phyloP scores from a whole-genome alignment of 1,139 yeast genomes.

The Saccharomyces hybrid region DNA sequence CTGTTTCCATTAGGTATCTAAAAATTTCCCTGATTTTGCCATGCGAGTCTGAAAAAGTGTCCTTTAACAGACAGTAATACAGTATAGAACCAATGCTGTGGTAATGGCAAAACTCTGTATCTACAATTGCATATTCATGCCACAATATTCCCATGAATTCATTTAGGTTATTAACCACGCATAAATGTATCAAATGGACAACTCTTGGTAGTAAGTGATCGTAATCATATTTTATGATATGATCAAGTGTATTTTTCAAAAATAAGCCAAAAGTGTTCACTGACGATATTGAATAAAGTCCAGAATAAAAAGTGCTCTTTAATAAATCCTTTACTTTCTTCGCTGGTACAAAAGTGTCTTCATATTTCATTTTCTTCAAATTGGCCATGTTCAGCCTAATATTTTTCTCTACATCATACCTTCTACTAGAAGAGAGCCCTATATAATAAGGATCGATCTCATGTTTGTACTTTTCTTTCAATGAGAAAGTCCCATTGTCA shows the following conservation, averaged over 20 bases:
- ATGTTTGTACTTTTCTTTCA: conserved; percentile 50
- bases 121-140: conserved; percentile 33
- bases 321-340: conserved; percentile 30
- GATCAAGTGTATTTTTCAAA: conserved; percentile 42
- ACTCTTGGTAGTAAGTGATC: conserved; percentile 54
- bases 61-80: conserved; percentile 39
- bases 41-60: conserved; percentile 39
- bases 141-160: conserved; percentile 29
- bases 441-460: conserved; percentile 75
- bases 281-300: conserved; percentile 43
- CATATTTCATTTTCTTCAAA: conserved; percentile 33
- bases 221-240: conserved; percentile 37
- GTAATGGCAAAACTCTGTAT: conserved; percentile 36
- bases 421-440: conserved; percentile 66
- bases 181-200: conserved; percentile 64
- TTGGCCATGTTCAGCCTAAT: conserved; percentile 30
- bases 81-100: conserved; percentile 41
- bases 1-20: conserved; percentile 31
- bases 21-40: conserved; percentile 51
- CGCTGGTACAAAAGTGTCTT: conserved; percentile 48
- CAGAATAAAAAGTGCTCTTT: conserved; percentile 34
- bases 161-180: conserved; percentile 32
- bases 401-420: conserved; percentile 61
- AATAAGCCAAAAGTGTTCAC: conserved; percentile 48
- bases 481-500: conserved; percentile 61